These are phyloP conservation scores for Claviceps sorghi DNA, from an alignment of 2,329 filamentous ascomycete genomes.

Conservation along the genomic window DNA sequence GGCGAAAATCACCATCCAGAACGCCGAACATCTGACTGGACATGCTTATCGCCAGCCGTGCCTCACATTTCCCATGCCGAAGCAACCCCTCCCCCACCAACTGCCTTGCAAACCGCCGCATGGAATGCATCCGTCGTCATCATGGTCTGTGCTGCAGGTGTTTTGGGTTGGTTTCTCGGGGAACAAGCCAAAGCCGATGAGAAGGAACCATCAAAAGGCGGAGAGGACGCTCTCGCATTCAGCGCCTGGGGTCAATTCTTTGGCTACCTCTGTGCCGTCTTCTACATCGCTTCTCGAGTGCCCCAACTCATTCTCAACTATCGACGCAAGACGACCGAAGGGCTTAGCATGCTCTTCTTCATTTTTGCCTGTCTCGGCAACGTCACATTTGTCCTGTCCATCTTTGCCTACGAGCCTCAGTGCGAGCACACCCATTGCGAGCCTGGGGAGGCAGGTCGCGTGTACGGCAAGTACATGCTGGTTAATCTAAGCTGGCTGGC, in stretches of 20 bases:
- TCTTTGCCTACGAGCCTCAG: slow-evolving; percentile 73
- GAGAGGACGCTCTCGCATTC: slow-evolving; percentile 44
- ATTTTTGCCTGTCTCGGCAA: slow-evolving; percentile 94
- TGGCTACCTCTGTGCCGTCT: slow-evolving; percentile 76
- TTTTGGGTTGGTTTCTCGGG: slow-evolving; percentile 71
- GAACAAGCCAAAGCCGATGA: slow-evolving; percentile 23
- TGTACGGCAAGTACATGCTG: slow-evolving; percentile 72
- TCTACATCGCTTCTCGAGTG: slow-evolving; percentile 80
- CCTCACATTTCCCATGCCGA: slow-evolving; percentile 48
- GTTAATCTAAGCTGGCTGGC: slow-evolving; percentile 86
- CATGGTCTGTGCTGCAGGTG: slow-evolving; percentile 70
- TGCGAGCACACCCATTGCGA: slow-evolving; percentile 44
- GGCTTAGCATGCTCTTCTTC: slow-evolving; percentile 88
- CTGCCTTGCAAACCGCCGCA: slow-evolving; percentile 40
- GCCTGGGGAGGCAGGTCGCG: slow-evolving; percentile 45
- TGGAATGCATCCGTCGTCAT: slow-evolving; percentile 66
- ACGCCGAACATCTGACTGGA: slow-evolving; percentile 41
- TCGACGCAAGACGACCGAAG: slow-evolving; percentile 81
- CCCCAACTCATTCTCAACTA: slow-evolving; percentile 90
- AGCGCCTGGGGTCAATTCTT: slow-evolving; percentile 75
- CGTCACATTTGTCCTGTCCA: slow-evolving; percentile 80
- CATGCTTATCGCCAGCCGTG: slow-evolving; percentile 63
- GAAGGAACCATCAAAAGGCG: slow-evolving; percentile 23
- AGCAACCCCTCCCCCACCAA: slow-evolving; percentile 31
- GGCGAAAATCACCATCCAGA: slow-evolving; percentile 28